Conservation (phyloP, 306 rosid genomes). For the Vigna hirtella region DNA sequence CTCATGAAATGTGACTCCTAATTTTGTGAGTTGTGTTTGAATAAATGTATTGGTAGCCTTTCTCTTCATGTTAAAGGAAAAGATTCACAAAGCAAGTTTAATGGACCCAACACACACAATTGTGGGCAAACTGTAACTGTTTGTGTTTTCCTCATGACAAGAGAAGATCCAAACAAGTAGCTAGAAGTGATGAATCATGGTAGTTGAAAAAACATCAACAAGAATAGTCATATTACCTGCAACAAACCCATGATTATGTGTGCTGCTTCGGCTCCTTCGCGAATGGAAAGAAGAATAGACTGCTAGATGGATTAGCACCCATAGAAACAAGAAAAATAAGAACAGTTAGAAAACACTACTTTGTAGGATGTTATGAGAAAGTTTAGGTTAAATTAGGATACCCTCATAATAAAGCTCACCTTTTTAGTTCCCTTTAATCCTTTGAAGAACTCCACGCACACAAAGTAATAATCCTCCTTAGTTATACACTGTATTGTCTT, state of each 20-base stretch:
- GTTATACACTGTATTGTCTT: constrained; percentile 62
- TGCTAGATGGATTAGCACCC: constrained; percentile 49
- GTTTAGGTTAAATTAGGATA: background rate
- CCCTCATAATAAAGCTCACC: constrained; percentile 49
- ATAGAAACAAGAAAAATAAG: constrained; percentile 19
- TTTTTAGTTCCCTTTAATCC: constrained; percentile 53
- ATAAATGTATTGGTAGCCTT: background rate
- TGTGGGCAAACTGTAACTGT: background rate
- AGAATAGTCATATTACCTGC: constrained; percentile 61
- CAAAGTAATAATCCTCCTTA: constrained; percentile 65
- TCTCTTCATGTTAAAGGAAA: background rate
- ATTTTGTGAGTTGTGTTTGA: background rate
- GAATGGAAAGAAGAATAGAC: constrained; percentile 73
- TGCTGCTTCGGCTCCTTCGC: constrained; percentile 68
- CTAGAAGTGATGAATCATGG: constrained; percentile 1
- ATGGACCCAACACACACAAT: background rate
- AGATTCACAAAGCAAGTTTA: background rate
- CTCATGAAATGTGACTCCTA: background rate
- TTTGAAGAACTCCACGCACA: constrained; percentile 60
- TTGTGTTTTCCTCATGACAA: constrained; percentile 7
- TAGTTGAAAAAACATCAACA: background rate
- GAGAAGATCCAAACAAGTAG: constrained; percentile 18
- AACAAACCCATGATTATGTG: constrained; percentile 71
- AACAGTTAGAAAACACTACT: constrained; percentile 38
- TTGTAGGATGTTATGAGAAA: constrained; percentile 3